Base-by-base conservation (phyloP, 768 basidiomycete genomes). In the Kwoniella botswanensis region DNA sequence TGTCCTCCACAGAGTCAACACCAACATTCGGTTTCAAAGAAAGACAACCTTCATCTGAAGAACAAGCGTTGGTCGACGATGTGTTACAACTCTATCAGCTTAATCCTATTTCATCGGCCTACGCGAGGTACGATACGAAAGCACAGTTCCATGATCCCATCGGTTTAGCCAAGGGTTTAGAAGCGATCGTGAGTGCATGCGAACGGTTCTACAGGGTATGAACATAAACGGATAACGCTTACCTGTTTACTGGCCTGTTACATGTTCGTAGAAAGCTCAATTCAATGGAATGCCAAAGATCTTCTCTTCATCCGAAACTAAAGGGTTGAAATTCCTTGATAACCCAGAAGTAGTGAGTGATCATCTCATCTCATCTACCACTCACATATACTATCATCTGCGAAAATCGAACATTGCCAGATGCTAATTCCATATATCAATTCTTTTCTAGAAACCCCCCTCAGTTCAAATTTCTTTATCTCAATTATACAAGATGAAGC, bases 111-210 rank as follows among this genome's bases (percentile, higher is more conserved):
- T 64, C 75, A 12, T 46, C 70, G 3, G 76, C 80, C 10, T 81
- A 78, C 70, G 76, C 76, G 12, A 68, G 75, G 58, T 81, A 81
- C 65, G 69, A 71, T 57, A 57, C 67, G 7, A 65, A 63, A 0
- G 82, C 82, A 1, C 59, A 69, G 43, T 82, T 82, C 68, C 79
- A 79, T 57, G 82, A 82, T 68, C 82, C 82, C 1, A 74, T 82
- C 65, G 77, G 77, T 44, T 65, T 79, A 41, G 82, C 82, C 22
- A 66, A 82, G 57, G 79, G 79, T 42, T 69, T 80, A 12, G 74
- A 77, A 4, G 61, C 76, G 18, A 70, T 79, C 15, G 76, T 74
- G 53, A 72, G 76, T 76, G 35, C 3, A 6, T 35, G 6, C 35
- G 35, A 35, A 35, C 35, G 6, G 35, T 7, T 0, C 35, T 0